Evolutionary conservation across 1,139 yeast species (phyloP), one percentile per base, ranked within the genome.

Genomic region (Candida sanyaensis): DNA sequence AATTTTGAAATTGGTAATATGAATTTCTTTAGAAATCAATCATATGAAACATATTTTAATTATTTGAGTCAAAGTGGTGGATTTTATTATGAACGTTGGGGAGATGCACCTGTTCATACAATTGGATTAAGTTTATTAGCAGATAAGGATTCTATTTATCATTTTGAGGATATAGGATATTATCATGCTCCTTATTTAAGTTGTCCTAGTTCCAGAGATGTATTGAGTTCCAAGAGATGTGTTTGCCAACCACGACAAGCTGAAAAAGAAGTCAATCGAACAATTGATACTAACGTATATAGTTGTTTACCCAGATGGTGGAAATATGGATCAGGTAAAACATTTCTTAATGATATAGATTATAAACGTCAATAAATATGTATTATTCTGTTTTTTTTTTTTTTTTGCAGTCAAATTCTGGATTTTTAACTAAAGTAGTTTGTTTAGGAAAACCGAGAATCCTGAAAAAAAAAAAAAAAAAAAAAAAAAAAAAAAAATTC

Each of bases 51-150:
- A n/a, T 91, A 71, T 63, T 91, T 92, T 61, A 75, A 88, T 17
- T 77, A 75, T 63, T 71, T 92, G 47, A 95, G 90, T 60, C 53
- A 71, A 42, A 67, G 83, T 0, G 96, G 96, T 1, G 97, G 97
- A 0, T 91, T 92, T 60, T 88, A 88, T 64, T 90, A 90, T 62
- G 95, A 87, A 65, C 73, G 99, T 55, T 93, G 98, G 99, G 99
- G 99, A 4, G 99, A 93, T 69, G 98, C 98, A 0, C 98, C 99
- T 0, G 96, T 93, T 5, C 98, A 93, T 65, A 77, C 96, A 0
- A 78, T 92, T 31, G 98, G 84, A 0, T 80, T 85, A 5, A 68
- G 84, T 1, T 64, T 92, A 32, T 68, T 93, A 45, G 72, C 90
- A 47, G 89, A 88, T 59, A 81, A 75, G 51, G 65, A 80, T 40